These are phyloP conservation scores for Auxenochlorella pyrenoidosa DNA, from an alignment of 139 green algal species.

Conservation along the genomic window DNA sequence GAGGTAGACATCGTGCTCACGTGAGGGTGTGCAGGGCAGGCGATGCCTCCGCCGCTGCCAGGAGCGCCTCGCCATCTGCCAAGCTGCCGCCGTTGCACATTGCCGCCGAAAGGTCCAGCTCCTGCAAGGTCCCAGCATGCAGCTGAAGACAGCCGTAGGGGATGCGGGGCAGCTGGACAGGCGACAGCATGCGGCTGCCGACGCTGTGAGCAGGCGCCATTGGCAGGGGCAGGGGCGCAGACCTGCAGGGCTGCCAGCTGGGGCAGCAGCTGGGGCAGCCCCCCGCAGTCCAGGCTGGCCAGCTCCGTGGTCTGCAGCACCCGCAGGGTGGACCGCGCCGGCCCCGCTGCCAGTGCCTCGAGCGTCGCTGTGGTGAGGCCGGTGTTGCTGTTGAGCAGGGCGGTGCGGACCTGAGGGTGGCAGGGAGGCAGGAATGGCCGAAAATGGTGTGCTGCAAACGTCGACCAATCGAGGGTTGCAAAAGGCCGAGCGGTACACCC, in stretches of 20 bases:
- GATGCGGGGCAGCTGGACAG: too few species aligned
- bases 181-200: too few species aligned
- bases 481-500: too few species aligned
- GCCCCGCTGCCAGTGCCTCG: constrained; percentile 13
- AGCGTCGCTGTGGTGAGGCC: background rate
- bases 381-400: background rate
- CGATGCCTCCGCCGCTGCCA: background rate
- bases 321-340: background rate
- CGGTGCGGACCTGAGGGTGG: background rate
- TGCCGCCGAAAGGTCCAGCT: background rate
- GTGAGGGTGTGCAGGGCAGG: background rate
- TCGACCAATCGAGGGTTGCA: too few species aligned
- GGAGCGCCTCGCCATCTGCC: background rate
- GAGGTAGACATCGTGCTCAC: background rate
- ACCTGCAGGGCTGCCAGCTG: background rate
- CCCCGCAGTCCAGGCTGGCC: background rate
- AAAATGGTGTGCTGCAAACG: too few species aligned
- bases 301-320: background rate
- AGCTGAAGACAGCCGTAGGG: background rate
- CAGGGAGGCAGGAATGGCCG: background rate
- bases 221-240: too few species aligned
- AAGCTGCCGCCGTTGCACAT: background rate
- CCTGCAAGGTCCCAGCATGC: background rate
- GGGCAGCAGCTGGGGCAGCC: background rate
- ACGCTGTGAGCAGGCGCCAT: too few species aligned